Evolutionary conservation across 441 rosid species (phyloP).

Genomic region (Capsella rubella): DNA sequence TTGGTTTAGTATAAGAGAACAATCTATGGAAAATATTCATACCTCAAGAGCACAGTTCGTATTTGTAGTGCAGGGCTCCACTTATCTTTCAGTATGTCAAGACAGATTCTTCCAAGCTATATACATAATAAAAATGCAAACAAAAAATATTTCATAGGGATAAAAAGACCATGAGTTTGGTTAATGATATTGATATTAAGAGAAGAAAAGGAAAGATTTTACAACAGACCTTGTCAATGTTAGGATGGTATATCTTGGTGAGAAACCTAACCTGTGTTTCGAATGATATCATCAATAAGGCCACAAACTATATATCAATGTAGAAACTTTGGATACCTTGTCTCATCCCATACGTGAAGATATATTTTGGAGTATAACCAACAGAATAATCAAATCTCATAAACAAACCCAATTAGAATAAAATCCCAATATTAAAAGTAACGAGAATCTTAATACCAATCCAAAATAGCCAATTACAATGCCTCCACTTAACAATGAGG

Average conservation of each 20-base stretch:
- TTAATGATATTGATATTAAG: background rate
- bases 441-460: background rate
- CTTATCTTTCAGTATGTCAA: slow-evolving; percentile 96
- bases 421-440: background rate
- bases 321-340: background rate
- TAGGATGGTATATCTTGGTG: slow-evolving; percentile 98
- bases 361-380: slow-evolving; percentile 9
- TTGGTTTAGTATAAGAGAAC: slow-evolving; percentile 1
- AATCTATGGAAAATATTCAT: background rate
- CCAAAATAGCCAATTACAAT: background rate
- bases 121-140: slow-evolving; percentile 21
- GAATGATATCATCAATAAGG: slow-evolving; percentile 17
- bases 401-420: background rate
- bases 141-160: slow-evolving; percentile 23
- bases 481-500: background rate
- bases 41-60: slow-evolving; percentile 98
- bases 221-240: slow-evolving; percentile 52
- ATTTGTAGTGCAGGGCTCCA: slow-evolving; percentile 99
- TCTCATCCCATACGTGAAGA: background rate
- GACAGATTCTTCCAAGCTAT: slow-evolving; percentile 85
- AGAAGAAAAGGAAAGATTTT: background rate
- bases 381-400: slow-evolving; percentile 11
- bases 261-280: slow-evolving; percentile 93
- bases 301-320: background rate
- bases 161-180: slow-evolving; percentile 1